Base-by-base conservation (phyloP, 805 yeast species). In the Saccharomycopsis oosterbeekiorum region DNA sequence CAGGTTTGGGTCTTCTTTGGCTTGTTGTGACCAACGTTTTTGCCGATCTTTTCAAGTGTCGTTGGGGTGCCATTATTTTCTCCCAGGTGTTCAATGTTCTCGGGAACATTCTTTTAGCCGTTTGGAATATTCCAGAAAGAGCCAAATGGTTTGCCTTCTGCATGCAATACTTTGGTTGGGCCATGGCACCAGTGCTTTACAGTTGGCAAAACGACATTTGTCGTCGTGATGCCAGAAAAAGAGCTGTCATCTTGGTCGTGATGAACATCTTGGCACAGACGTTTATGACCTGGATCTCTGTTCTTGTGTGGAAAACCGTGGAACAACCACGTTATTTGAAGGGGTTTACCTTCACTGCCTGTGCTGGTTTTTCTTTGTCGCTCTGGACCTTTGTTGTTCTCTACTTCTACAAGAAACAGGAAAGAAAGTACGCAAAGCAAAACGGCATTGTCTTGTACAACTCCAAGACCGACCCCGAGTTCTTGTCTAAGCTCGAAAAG, bases 111-210 rank as follows among this genome's bases (percentile, higher is more conserved):
- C 72, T 84, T 24, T 71, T 84, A 64, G 84, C 84, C 5, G 79
- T 78, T 56, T 84, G 88, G 88, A 70, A 83, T 64, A 80, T 84
- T 37, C 76, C 84, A 0, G 75, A 75, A 56, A 61, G 74, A 15
- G 83, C 86, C n/a, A 83, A 84, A 70, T 83, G 88, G 87, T 82
- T 79, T 74, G 88, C 84, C 0, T 84, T 80, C 69, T 76, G 83
- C 66, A 75, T 81, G 59, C 83, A 81, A 26, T 84, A 83, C 67
- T 81, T 82, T 68, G 81, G 84, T 15, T 84, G 85, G 78, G 81
- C 86, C 17, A 81, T 80, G 70, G 83, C 86, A 1, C 85, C 88
- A 0, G 84, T 83, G 56, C 70, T 83, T 56, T 82, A 83, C 75
- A 77, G 85, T 1, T 79, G 81, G 75, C 80, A 80, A 60, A 80